Evolutionary conservation across 495 filamentous ascomycete genomes (phyloP).

Genomic region (Ascodesmis nigricans): DNA sequence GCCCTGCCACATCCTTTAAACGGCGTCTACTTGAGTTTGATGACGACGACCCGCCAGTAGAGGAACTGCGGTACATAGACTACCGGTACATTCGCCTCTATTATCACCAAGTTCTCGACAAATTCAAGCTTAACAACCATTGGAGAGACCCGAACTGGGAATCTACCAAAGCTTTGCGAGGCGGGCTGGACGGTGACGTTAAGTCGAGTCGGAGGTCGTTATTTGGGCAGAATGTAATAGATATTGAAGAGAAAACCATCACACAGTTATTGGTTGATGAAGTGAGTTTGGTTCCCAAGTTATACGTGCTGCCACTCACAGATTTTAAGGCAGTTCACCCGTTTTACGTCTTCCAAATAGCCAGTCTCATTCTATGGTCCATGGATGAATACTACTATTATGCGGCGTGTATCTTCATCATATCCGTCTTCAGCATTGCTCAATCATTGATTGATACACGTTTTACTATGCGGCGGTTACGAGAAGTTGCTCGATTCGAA

Average conservation of each 20-base stretch:
- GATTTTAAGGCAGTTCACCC: constrained; percentile 61
- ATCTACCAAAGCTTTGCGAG: constrained; percentile 48
- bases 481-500: constrained; percentile 82
- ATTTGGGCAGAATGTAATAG: constrained; percentile 73
- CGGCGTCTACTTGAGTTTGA: too few species aligned
- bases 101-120: constrained; percentile 71
- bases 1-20: constrained; percentile 27
- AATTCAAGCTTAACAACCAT: constrained; percentile 58
- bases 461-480: constrained; percentile 71
- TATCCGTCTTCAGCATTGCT: constrained; percentile 77
- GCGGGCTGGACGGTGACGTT: constrained; percentile 77
- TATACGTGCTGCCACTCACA: neutral
- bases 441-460: constrained; percentile 70
- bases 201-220: constrained; percentile 61
- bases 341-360: constrained; percentile 96
- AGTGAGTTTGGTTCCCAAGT: constrained; percentile 31
- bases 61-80: constrained; percentile 48
- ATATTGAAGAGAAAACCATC: constrained; percentile 71
- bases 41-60: constrained; percentile 61
- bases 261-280: constrained; percentile 75
- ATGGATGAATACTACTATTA: constrained; percentile 95
- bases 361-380: constrained; percentile 85
- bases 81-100: constrained; percentile 89
- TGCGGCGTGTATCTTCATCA: constrained; percentile 83
- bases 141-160: constrained; percentile 92